A percentile compares a stretch with the other conserved stretches of the same genome.
These are phyloP conservation scores for Conoideocrella luteorostrata DNA, from an alignment of 2,329 filamentous ascomycete species.

Conservation along the genomic window DNA sequence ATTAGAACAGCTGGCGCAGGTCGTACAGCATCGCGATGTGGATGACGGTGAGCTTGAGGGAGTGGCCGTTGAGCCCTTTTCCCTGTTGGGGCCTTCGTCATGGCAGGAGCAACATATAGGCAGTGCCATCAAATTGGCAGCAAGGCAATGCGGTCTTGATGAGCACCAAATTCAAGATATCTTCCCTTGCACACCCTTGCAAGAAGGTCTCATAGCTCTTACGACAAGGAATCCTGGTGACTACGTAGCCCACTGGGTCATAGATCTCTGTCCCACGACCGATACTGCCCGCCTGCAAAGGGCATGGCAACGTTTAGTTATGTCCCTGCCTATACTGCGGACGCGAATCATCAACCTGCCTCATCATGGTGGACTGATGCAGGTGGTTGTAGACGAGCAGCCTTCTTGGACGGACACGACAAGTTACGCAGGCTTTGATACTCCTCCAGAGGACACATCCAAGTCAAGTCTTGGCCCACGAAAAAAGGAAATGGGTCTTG, in stretches of 20 bases:
- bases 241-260: not conserved
- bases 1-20: no score
- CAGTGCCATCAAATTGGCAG: not conserved
- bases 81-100: not conserved
- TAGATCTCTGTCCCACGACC: not conserved
- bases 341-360: constrained; percentile 1
- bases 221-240: not conserved
- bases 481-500: not conserved
- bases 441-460: no score
- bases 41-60: no score
- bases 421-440: no score
- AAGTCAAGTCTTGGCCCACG: no score
- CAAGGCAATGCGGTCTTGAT: constrained; percentile 1
- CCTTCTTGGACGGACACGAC: not conserved
- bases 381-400: not conserved
- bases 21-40: no score
- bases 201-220: constrained; percentile 4
- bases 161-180: not conserved
- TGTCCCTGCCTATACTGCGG: not conserved
- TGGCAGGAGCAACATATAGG: not conserved
- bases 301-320: not conserved
- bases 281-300: not conserved
- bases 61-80: no score
- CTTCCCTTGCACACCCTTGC: constrained; percentile 3
- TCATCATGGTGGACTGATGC: not conserved